phyloP scores from a whole-genome alignment of 371 early-diverging fungal species.

The Mortierella sp. region DNA sequence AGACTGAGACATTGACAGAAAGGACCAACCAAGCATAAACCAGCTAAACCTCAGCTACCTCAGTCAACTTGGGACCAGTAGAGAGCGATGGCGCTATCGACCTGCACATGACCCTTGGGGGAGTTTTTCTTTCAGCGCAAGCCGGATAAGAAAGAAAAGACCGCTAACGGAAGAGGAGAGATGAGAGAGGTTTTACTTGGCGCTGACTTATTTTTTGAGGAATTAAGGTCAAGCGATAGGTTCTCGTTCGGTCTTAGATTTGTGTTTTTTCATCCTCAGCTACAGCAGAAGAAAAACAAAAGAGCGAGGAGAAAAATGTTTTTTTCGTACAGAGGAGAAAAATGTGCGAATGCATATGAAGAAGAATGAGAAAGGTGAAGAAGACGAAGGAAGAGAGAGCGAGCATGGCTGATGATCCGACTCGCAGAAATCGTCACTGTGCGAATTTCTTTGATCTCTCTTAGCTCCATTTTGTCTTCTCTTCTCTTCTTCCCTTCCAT shows the following conservation, averaged over 20 bases:
- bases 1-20: not conserved
- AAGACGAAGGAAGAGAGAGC: not conserved
- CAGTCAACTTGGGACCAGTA: not conserved
- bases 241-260: constrained; percentile 7
- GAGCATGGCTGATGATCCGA: constrained; percentile 5
- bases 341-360: not conserved
- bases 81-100: constrained; percentile 11
- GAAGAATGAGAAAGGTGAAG: not conserved
- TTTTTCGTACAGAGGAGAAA: too few species aligned
- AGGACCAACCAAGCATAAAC: not conserved
- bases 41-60: too few species aligned
- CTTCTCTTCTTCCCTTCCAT: not conserved
- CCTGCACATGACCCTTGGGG: not conserved
- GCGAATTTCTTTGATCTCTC: not conserved
- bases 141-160: not conserved
- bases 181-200: not conserved
- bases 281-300: not conserved
- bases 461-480: not conserved
- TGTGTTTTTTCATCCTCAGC: constrained; percentile 1
- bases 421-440: not conserved
- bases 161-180: not conserved
- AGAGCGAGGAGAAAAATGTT: not conserved
- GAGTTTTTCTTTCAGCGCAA: not conserved
- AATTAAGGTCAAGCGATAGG: constrained; percentile 1
- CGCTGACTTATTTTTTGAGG: not conserved